Evolutionary conservation across 2,329 filamentous ascomycete genomes (phyloP).

Genomic region (Ophiostoma pallidulum): DNA sequence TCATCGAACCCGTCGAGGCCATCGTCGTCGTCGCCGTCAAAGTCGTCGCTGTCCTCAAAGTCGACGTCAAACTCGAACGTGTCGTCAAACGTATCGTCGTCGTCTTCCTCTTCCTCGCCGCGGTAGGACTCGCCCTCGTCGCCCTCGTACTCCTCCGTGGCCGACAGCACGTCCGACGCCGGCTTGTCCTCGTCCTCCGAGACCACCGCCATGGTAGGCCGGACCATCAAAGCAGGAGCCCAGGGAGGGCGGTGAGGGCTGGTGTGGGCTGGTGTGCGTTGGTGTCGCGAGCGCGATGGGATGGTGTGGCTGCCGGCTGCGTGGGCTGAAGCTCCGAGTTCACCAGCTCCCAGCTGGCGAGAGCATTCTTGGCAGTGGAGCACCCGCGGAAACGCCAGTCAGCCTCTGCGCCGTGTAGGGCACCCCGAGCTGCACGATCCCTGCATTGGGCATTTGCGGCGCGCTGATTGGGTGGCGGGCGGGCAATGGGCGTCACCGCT

Average conservation of each 20-base stretch:
- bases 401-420: too few relatives aligned
- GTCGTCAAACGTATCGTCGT: slow-evolving; percentile 11
- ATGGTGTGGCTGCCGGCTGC: too few relatives aligned
- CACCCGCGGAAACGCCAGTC: too few relatives aligned
- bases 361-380: too few relatives aligned
- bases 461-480: slow-evolving; percentile 4
- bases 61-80: slow-evolving; percentile 7
- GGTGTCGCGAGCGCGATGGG: too few relatives aligned
- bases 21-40: slow-evolving; percentile 22
- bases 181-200: slow-evolving; percentile 18
- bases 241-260: neutral
- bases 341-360: too few relatives aligned
- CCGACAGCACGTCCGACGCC: slow-evolving; percentile 13
- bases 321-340: too few relatives aligned
- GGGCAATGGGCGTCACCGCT: neutral
- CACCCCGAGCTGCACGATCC: neutral
- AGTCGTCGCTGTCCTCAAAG: slow-evolving; percentile 17
- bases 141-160: slow-evolving; percentile 17
- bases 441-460: neutral
- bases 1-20: slow-evolving; percentile 22
- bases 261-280: too few relatives aligned
- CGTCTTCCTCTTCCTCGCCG: slow-evolving; percentile 14
- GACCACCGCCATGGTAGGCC: slow-evolving; percentile 8
- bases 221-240: neutral
- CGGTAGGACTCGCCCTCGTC: slow-evolving; percentile 21